Evolutionary conservation across 495 filamentous ascomycete genomes (phyloP).

Genomic region (Corynascus novoguineensis): DNA sequence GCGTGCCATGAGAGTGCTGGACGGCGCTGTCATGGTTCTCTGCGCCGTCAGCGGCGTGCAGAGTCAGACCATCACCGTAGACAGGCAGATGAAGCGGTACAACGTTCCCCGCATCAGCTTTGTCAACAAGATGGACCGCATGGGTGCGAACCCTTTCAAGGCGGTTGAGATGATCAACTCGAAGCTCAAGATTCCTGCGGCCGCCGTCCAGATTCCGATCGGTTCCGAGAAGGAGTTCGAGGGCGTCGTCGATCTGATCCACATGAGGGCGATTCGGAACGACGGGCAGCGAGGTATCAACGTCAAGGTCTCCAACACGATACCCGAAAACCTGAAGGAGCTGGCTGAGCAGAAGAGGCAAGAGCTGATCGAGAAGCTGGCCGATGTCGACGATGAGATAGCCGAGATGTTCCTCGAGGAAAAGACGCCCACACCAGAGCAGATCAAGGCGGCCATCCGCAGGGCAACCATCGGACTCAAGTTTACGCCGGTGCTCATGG

Average conservation of each 20-base stretch:
- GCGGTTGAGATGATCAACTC: conserved; percentile 94
- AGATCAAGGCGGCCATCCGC: conserved; percentile 87
- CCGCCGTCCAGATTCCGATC: conserved; percentile 93
- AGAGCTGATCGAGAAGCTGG: conserved; percentile 88
- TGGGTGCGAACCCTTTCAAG: conserved; percentile 98
- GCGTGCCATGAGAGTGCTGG: conserved; percentile 88
- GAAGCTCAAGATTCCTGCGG: conserved; percentile 87
- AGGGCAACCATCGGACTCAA: conserved; percentile 80
- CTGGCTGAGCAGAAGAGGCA: conserved; percentile 72
- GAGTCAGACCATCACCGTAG: conserved; percentile 96
- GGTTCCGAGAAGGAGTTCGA: conserved; percentile 87
- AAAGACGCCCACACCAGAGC: conserved; percentile 61
- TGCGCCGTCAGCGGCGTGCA: conserved; percentile 98
- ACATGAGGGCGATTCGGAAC: conserved; percentile 90
- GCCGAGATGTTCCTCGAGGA: conserved; percentile 95
- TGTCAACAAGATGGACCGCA: conserved; percentile 99
- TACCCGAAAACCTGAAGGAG: conserved; percentile 69
- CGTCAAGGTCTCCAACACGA: conserved; percentile 63
- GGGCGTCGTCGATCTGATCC: conserved; percentile 89
- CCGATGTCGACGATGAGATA: conserved; percentile 97
- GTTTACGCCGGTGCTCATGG: conserved; percentile 96
- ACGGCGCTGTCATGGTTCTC: conserved; percentile 97
- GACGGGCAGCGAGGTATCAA: conserved; percentile 73
- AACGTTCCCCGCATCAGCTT: conserved; percentile 94
- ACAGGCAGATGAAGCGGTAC: conserved; percentile 97